phyloP scores from a whole-genome alignment of 192 early-diverging fungal genomes.

The Entomortierella beljakovae region DNA sequence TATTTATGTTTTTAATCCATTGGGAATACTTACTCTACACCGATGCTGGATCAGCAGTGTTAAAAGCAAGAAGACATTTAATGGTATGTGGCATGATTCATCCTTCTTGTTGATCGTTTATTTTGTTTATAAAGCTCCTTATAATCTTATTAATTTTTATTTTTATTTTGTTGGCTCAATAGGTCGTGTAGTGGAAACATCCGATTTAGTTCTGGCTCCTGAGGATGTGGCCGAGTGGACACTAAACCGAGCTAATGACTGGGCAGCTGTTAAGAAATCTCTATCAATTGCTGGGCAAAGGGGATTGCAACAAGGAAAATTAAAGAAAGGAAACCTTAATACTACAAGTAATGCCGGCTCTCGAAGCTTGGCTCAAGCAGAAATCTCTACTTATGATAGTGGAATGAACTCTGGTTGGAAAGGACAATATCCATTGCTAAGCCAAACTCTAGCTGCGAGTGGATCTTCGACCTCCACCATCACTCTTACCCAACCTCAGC shows the following conservation, averaged over 20 bases:
- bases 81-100: constrained; percentile 30
- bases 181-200: constrained; percentile 57
- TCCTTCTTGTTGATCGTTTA: neutral
- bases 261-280: constrained; percentile 57
- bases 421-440: constrained; percentile 48
- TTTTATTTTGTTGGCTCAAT: neutral
- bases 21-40: constrained; percentile 67
- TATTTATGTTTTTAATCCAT: constrained; percentile 66
- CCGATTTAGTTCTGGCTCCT: constrained; percentile 61
- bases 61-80: constrained; percentile 55
- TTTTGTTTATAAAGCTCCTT: neutral
- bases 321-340: constrained; percentile 7
- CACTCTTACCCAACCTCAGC: constrained; percentile 52
- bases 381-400: constrained; percentile 64
- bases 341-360: constrained; percentile 18
- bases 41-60: constrained; percentile 63
- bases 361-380: constrained; percentile 62
- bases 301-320: constrained; percentile 1
- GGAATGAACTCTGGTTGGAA: constrained; percentile 54
- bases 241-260: constrained; percentile 57
- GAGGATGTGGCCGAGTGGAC: constrained; percentile 72
- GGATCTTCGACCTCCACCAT: constrained; percentile 23
- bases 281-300: constrained; percentile 16
- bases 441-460: constrained; percentile 41
- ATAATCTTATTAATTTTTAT: neutral